Conservation (phyloP, 2,329 filamentous ascomycete species). For the Arthroderma sp. region DNA sequence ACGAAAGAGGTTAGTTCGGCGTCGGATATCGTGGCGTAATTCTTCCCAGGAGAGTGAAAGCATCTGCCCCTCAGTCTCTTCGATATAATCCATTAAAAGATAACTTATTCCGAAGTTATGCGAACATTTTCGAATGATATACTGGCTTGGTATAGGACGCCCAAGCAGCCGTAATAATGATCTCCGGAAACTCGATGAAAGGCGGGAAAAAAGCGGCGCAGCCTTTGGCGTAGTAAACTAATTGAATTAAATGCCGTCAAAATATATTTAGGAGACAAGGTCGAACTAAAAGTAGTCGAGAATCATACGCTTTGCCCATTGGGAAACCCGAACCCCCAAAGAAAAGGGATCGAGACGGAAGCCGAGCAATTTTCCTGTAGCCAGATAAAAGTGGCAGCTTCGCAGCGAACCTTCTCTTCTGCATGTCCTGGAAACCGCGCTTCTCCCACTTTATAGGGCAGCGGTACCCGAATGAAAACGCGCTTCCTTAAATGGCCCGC, state of each 20-base stretch:
- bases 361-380: constrained; percentile 4
- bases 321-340: constrained; percentile 14
- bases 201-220: too few relatives aligned
- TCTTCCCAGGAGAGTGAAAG: constrained; percentile 14
- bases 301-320: constrained; percentile 11
- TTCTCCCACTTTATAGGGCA: constrained; percentile 4
- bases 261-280: too few relatives aligned
- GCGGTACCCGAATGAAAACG: constrained; percentile 1
- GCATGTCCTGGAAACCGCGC: constrained; percentile 2
- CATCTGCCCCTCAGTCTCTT: constrained; percentile 11
- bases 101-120: constrained; percentile 6
- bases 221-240: too few relatives aligned
- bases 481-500: neutral
- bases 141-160: too few relatives aligned
- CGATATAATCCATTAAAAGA: constrained; percentile 14
- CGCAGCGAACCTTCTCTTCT: constrained; percentile 4
- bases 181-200: too few relatives aligned
- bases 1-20: constrained; percentile 14
- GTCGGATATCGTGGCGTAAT: neutral
- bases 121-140: neutral
- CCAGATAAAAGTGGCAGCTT: constrained; percentile 3
- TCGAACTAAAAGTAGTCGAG: neutral
- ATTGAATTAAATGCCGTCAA: too few relatives aligned
- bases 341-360: constrained; percentile 8
- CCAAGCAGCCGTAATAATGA: too few relatives aligned